A percentile compares a stretch with the other conserved stretches of the same genome.
These are phyloP conservation scores for Trametes elegans DNA, from an alignment of 768 basidiomycete species.

Conservation along the genomic window DNA sequence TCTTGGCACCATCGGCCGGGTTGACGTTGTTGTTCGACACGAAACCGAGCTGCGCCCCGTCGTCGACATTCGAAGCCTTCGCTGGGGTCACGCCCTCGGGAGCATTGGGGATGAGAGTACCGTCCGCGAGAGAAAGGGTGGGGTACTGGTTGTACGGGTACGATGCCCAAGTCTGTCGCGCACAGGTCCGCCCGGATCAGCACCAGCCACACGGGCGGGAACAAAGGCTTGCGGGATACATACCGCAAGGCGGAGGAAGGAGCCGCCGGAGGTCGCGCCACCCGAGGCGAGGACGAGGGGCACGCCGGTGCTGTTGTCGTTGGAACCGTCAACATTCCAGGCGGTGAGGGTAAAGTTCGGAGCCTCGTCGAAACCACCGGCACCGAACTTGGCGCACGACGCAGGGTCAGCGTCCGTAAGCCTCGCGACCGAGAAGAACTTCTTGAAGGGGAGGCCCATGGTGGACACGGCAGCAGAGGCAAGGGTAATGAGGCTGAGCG, in stretches of 20 bases:
- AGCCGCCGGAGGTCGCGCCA: slow-evolving; percentile 32
- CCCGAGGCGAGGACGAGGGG: slow-evolving; percentile 45
- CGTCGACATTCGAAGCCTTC: slow-evolving; percentile 36
- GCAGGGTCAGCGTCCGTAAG: slow-evolving; percentile 5
- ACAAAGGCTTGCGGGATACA: slow-evolving; percentile 10
- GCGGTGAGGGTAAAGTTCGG: slow-evolving; percentile 49
- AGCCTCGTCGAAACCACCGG: slow-evolving; percentile 26
- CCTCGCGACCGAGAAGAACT: slow-evolving; percentile 14
- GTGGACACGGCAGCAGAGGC: slow-evolving; percentile 10
- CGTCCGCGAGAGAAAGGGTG: slow-evolving; percentile 36
- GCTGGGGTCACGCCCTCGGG: slow-evolving; percentile 27
- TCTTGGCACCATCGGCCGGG: slow-evolving; percentile 29
- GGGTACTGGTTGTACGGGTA: slow-evolving; percentile 52
- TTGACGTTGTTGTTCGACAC: slow-evolving; percentile 38
- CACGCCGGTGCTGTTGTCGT: slow-evolving; percentile 43
- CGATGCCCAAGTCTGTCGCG: slow-evolving; percentile 43
- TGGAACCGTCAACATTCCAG: slow-evolving; percentile 39
- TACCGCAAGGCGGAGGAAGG: slow-evolving; percentile 45
- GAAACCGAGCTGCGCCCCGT: slow-evolving; percentile 33
- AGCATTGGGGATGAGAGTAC: slow-evolving; percentile 39
- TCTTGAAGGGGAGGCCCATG: slow-evolving; percentile 9
- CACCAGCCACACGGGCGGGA: background rate
- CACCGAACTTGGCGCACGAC: slow-evolving; percentile 24
- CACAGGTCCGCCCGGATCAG: background rate
- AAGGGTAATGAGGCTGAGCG: slow-evolving; percentile 9